These are phyloP conservation scores for Erodium trifolium DNA, from an alignment of 441 rosid genomes.

Conservation along the genomic window DNA sequence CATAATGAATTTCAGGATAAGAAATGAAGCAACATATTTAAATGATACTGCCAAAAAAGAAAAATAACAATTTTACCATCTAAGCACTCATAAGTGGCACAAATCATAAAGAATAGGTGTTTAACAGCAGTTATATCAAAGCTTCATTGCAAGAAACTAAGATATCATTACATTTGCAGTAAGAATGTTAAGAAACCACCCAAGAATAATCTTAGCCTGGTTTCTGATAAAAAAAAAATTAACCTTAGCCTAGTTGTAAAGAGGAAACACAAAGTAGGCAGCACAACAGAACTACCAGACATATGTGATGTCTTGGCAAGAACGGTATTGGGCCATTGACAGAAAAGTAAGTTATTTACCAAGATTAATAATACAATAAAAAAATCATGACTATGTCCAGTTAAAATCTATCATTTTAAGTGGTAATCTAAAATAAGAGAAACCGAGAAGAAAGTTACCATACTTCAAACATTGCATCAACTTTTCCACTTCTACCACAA, in stretches of 20 bases:
- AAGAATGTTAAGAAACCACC: neutral
- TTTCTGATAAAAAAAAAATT: no score
- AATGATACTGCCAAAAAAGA: neutral
- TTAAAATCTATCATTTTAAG: neutral
- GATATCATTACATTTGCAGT: neutral
- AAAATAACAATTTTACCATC: neutral
- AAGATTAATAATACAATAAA: neutral
- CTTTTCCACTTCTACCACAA: conserved; percentile 87
- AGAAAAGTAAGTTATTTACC: neutral
- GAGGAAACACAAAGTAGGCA: neutral
- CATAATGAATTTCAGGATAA: neutral
- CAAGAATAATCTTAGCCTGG: neutral
- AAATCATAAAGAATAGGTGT: neutral
- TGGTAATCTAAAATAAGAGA: conserved; percentile 19
- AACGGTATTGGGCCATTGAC: neutral
- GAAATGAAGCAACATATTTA: conserved; percentile 1
- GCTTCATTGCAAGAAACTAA: neutral
- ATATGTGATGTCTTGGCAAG: neutral
- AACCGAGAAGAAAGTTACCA: conserved; percentile 23
- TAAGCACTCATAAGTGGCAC: neutral
- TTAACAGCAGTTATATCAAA: neutral
- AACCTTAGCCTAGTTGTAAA: conserved; percentile 2
- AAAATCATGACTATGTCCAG: neutral
- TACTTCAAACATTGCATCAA: conserved; percentile 94
- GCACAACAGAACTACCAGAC: neutral